Evolutionary conservation across 805 yeast species (phyloP).

Genomic region (Yarrowia alimentaria): DNA sequence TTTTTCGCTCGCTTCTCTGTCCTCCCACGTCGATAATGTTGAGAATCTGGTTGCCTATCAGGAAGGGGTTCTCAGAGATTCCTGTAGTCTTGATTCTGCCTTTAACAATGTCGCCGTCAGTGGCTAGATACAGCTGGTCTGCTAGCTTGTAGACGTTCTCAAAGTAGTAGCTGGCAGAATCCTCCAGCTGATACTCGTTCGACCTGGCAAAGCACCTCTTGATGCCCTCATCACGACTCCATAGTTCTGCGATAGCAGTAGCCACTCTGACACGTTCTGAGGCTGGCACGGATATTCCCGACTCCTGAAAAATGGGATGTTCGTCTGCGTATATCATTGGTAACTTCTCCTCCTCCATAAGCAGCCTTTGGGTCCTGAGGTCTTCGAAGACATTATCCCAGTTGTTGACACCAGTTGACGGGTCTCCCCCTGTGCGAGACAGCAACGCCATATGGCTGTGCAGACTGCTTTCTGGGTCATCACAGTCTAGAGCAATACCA

Average conservation of each 20-base stretch:
- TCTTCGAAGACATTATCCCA: slow-evolving; percentile 5
- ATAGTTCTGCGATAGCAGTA: slow-evolving; percentile 61
- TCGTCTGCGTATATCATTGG: slow-evolving; percentile 1
- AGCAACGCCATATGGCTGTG: background rate
- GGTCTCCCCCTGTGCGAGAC: background rate
- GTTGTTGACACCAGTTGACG: background rate
- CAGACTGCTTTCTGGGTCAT: slow-evolving; percentile 37
- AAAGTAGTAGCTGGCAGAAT: slow-evolving; percentile 78
- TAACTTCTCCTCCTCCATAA: slow-evolving; percentile 7
- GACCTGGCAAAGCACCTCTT: slow-evolving; percentile 44
- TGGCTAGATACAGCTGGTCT: slow-evolving; percentile 61
- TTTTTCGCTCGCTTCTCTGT: slow-evolving; percentile 83
- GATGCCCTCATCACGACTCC: slow-evolving; percentile 72
- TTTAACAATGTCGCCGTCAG: slow-evolving; percentile 78
- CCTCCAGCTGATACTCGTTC: slow-evolving; percentile 81
- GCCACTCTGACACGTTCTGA: slow-evolving; percentile 50
- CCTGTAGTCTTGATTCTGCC: slow-evolving; percentile 97
- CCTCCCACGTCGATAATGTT: slow-evolving; percentile 95
- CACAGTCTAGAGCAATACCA: slow-evolving; percentile 65
- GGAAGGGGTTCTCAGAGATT: slow-evolving; percentile 81
- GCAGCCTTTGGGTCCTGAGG: background rate
- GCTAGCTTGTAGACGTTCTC: slow-evolving; percentile 67
- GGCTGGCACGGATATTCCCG: background rate
- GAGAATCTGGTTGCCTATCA: slow-evolving; percentile 61
- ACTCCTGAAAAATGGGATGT: background rate